Evolutionary conservation across 2,329 filamentous ascomycete species (phyloP), one percentile per base, ranked within the genome.

Genomic region (Sporothrix brunneoviolacea): DNA sequence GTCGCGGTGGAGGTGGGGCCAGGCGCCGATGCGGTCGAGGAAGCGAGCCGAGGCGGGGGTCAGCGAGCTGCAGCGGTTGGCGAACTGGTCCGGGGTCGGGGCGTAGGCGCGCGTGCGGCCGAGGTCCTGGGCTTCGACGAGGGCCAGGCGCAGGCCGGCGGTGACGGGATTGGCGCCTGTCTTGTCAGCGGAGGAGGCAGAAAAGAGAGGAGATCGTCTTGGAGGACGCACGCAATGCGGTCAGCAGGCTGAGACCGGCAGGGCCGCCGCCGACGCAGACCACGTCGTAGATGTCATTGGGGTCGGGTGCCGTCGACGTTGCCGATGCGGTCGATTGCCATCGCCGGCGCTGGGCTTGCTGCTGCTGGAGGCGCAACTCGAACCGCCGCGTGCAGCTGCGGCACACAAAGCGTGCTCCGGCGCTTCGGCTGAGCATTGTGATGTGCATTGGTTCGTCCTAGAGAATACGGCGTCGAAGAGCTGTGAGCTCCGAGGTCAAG

Each of bases 61-160:
- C 51, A 98, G 76, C 44, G 91, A 97, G 72, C 88, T 95, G 71
- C 91, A 95, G 62, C 93, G 84, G 71, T 98, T 97, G 53, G 91
- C 95, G 71, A 84, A 98, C 59, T 80, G 75, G 47, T 80, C 78
- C 7, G 78, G 66, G 3, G 82, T 80, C 8, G 86, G 80, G 48
- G 79, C 79, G 74, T 84, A 89, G 21, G 77, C 69, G 44, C 78
- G 78, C 47, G 79, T 76, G 61, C 84, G 86, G 58, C 76, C 71
- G 30, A 98, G 79, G 63, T 94, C 84, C 69, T 96, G 91, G 32
- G 84, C 84, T 73, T 98, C 93, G 61, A 98, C 79, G 53, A 98
- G 82, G 54, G 91, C 93, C 38, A 96, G 79, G 60, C 85, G 87
- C 22, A 98, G 80, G 55, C 82, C 75, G 27, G 84, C 80, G 3